Base-by-base conservation (phyloP, 352 stramenopile species). In the Phytophthora meadii region DNA sequence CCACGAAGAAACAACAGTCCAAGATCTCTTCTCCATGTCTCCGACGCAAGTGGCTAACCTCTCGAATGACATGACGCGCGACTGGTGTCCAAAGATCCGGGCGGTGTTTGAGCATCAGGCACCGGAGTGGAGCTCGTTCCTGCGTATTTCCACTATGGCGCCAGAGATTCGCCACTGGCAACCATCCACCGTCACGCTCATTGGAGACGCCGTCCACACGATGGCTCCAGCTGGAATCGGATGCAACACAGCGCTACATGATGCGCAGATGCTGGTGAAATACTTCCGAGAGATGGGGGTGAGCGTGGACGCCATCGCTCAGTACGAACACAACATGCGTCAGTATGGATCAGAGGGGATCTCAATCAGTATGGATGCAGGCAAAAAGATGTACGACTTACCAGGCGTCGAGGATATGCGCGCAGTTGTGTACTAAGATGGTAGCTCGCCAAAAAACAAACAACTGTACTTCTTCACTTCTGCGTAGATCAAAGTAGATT, bases 141-240 rank as follows among this genome's bases (percentile, higher is more conserved):
- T 88, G 28, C 76, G 74, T 25, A 79, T 91, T 46, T 89, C 79
- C n/a, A 87, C 77, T 22, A 88, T 81, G 65, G 71, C 75, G 1
- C 82, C 82, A 0, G 66, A 87, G 1, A 68, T 91, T 44, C 55
- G 54, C 12, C 49, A 55, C 36, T 91, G 82, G 82, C 22, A 74
- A 19, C 67, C 82, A 6, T 79, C 70, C 0, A 60, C 44, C 0
- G 76, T 91, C 8, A 91, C 82, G 14, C 60, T 91, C 7, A 53
- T 91, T 4, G 82, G 82, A 8, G 82, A 91, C 42, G 78, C 82
- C 1, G 72, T 87, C 27, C 82, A 91, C 65, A 85, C 82, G 4
- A 89, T 91, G 79, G 64, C 75, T 5, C 82, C 82, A 0, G 79
- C 82, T 1, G 82, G 82, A 11, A 80, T 87, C 22, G 76, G 77